Evolutionary conservation across 768 basidiomycete genomes (phyloP), one percentile per base, ranked within the genome.

Genomic region (Amanita phalloides): DNA sequence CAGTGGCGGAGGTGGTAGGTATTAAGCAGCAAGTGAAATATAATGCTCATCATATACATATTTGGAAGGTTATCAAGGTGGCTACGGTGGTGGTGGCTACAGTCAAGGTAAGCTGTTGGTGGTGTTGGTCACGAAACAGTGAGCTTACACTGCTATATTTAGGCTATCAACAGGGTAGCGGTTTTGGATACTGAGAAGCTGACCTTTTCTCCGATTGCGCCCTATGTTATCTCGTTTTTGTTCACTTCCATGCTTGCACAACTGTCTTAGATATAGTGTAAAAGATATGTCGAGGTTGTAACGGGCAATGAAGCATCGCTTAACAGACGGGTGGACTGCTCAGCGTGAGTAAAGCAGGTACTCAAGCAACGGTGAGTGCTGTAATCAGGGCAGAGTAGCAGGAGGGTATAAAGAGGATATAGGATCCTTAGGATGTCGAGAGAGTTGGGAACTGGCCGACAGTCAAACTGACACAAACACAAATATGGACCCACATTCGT

Each of bases 401-500:
- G 41, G 2, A 10, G 20, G 17, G 21, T 42, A 42, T 42, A 42
- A 21, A 23, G 33, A 33, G 33, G 33, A 42, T 10, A 41, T 41
- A 8, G 3, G 20, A 2, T 14, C 1, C 3, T 2, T 8, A 39
- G 38, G 17, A 5, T 6, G 14, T 17, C 37, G 37, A 14, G 5
- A 38, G 14, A 30, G 30, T 1, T 6, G 28, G 17, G 17, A 17
- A 28, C 4, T 28, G 28, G 28, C 28, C 2, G 14, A 39, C 17
- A 30, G 30, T 51, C 50, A 51, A 53, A 52, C 28, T 32, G 47
- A 26, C 30, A 53, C 53, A 54, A 33, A 53, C 53, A 61, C 60
- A 64, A 66, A 63, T 54, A 62, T 61, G 65, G 64, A 65, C 64
- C 64, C 48, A 65, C 60, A 65, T 55, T 48, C 54, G 41, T 49